Evolutionary conservation across 202 grass and related monocot genomes (phyloP).

Genomic region (Panicum virgatum): DNA sequence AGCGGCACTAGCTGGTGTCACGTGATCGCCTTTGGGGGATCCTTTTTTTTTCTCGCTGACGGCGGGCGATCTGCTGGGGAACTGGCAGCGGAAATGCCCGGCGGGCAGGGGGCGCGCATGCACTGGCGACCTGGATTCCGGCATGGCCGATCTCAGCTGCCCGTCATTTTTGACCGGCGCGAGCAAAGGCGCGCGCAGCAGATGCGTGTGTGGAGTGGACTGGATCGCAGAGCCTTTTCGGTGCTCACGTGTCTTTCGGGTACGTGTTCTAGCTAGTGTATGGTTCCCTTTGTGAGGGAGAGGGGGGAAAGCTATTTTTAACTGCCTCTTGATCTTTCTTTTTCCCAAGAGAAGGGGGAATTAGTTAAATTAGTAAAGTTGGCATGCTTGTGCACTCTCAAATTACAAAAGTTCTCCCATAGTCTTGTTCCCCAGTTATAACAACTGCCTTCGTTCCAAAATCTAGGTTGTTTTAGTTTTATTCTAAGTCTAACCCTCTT

Average conservation of each 20-base stretch:
- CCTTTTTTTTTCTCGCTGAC: not conserved
- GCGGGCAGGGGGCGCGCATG: not conserved
- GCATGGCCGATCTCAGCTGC: slow-evolving; percentile 1
- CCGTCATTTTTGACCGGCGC: slow-evolving; percentile 28
- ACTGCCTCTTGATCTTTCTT: no score
- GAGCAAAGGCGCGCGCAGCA: not conserved
- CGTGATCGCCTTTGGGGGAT: slow-evolving; percentile 32
- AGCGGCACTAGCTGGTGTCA: slow-evolving; percentile 47
- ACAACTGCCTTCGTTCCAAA: no score
- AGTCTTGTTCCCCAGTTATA: no score
- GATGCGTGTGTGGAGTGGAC: not conserved
- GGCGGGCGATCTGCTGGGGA: not conserved
- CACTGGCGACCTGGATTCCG: not conserved
- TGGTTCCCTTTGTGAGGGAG: not conserved
- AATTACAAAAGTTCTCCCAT: no score
- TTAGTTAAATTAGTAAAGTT: no score
- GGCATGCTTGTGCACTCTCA: no score
- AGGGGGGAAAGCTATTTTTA: no score
- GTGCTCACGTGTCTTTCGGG: not conserved
- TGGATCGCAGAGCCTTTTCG: not conserved
- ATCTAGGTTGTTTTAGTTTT: no score
- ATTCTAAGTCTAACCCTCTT: no score
- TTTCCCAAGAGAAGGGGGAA: no score
- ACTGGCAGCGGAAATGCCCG: not conserved
- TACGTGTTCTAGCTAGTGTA: not conserved